phyloP scores from a whole-genome alignment of 352 stramenopile genomes.

The Pythium dissotocum region DNA sequence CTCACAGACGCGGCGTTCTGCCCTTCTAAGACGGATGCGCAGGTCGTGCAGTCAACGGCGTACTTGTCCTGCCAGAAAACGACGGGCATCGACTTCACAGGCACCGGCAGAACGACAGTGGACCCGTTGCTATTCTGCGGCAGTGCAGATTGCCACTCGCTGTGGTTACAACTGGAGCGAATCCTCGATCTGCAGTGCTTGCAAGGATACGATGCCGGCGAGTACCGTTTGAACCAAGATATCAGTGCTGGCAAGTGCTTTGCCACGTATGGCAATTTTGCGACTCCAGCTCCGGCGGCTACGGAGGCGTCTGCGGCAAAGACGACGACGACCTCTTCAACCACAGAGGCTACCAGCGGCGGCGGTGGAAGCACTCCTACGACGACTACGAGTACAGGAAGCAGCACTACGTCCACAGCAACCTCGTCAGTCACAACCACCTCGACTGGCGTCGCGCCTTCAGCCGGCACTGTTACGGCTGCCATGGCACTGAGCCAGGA shows the following conservation, averaged over 20 bases:
- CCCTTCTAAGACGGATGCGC: background rate
- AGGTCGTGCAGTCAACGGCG: background rate
- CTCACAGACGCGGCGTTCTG: background rate
- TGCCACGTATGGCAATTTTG: background rate
- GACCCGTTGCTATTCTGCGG: slow-evolving; percentile 5
- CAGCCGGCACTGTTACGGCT: background rate
- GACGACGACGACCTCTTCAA: background rate
- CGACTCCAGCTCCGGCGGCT: background rate
- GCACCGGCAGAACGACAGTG: background rate
- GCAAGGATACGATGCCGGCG: slow-evolving; percentile 1
- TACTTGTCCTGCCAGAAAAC: slow-evolving; percentile 4
- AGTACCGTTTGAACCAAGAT: background rate
- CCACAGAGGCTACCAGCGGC: background rate
- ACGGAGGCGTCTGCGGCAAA: background rate
- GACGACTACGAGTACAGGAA: background rate
- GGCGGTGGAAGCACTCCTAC: background rate
- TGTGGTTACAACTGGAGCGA: background rate
- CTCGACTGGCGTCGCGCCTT: background rate
- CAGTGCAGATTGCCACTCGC: slow-evolving; percentile 2
- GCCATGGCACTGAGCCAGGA: background rate
- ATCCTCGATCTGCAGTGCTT: background rate
- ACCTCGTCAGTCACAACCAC: background rate
- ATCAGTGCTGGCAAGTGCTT: background rate
- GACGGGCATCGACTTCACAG: slow-evolving; percentile 2
- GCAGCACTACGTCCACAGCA: background rate